Evolutionary conservation across 768 basidiomycete genomes (phyloP), one percentile per base, ranked within the genome.

Genomic region (Rhizopogon salebrosus): DNA sequence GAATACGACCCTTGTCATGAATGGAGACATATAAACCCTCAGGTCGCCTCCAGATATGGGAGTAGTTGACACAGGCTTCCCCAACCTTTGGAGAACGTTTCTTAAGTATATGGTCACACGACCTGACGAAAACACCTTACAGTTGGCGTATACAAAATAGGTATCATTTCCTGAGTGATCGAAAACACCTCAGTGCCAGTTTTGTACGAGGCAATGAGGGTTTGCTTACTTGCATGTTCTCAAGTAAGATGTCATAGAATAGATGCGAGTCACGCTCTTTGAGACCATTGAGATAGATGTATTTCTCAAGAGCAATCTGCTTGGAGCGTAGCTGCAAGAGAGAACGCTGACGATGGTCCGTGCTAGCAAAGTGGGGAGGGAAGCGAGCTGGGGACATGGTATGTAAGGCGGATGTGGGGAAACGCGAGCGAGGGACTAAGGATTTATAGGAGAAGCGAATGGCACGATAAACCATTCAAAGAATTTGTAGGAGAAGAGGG

Each of bases 111-210:
- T 41, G 18, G 48, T 59, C 57, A 51, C 38, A 34, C 54, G 62
- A 58, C 53, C 10, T 14, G 11, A 37, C 16, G n/a, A 41, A 36
- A 42, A 11, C 18, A 23, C 48, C 64, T 58, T 42, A 86, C 86
- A 54, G 85, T 87, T 4, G 87, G 87, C 5, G 87, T 89, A 67
- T 89, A 89, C 23, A 89, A 68, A 54, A 89, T 79, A 13, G 87
- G 87, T 20, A 83, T 73, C 37, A 87, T 71, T 67, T 84, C 75
- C 72, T 74, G 41, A 8, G 35, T 36, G n/a, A 36, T 7, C 20
- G 18, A 29, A 29, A 45, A 51, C n/a, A 61, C 38, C 27, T 22
- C 49, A 36, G 52, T 52, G 46, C 36, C n/a, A 16, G 36, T 9
- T n/a, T 16, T 1, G 22, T n/a, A 38, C 38, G 16, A 36, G 43